Percentiles rank a stretch among this genome's conserved stretches.
phyloP scores from a whole-genome alignment of 495 filamentous ascomycete species.

The Tuber calosporum region DNA sequence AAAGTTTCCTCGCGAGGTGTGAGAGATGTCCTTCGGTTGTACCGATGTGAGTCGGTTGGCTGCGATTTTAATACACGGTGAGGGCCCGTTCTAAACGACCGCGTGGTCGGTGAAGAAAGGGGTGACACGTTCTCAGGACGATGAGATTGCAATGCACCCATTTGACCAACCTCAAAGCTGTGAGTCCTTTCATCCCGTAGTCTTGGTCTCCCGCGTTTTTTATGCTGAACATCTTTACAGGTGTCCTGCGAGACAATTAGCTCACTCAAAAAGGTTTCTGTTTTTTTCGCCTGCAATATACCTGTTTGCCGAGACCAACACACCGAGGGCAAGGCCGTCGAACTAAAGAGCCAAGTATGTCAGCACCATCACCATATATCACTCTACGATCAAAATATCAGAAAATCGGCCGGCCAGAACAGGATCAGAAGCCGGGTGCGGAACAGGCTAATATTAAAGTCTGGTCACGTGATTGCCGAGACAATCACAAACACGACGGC shows the following conservation, averaged over 20 bases:
- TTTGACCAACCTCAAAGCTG: slow-evolving; percentile 48
- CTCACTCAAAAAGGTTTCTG: neutral
- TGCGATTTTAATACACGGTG: slow-evolving; percentile 58
- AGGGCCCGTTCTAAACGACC: slow-evolving; percentile 48
- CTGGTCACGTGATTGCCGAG: slow-evolving; percentile 36
- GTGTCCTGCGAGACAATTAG: slow-evolving; percentile 54
- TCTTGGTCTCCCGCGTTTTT: slow-evolving; percentile 86
- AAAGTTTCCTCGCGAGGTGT: slow-evolving; percentile 38
- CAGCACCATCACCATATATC: slow-evolving; percentile 37
- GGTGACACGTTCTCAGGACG: slow-evolving; percentile 41
- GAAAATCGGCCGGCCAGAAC: slow-evolving; percentile 8
- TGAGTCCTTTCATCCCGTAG: slow-evolving; percentile 70
- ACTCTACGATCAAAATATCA: slow-evolving; percentile 13
- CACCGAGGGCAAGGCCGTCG: slow-evolving; percentile 59
- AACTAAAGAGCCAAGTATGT: slow-evolving; percentile 44
- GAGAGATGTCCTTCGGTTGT: slow-evolving; percentile 46
- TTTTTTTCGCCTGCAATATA: slow-evolving; percentile 21
- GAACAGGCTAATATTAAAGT: slow-evolving; percentile 27
- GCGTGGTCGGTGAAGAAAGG: slow-evolving; percentile 43
- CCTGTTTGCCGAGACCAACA: slow-evolving; percentile 53
- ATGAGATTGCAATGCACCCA: slow-evolving; percentile 37
- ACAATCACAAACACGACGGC: slow-evolving; percentile 13
- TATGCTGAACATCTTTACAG: slow-evolving; percentile 94
- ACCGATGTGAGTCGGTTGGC: slow-evolving; percentile 45
- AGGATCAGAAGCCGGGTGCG: slow-evolving; percentile 16